Percentiles rank a stretch among this genome's conserved stretches.
Evolutionary conservation across 108 stramenopile genomes (phyloP).

Genomic region (Bacterosira constricta): DNA sequence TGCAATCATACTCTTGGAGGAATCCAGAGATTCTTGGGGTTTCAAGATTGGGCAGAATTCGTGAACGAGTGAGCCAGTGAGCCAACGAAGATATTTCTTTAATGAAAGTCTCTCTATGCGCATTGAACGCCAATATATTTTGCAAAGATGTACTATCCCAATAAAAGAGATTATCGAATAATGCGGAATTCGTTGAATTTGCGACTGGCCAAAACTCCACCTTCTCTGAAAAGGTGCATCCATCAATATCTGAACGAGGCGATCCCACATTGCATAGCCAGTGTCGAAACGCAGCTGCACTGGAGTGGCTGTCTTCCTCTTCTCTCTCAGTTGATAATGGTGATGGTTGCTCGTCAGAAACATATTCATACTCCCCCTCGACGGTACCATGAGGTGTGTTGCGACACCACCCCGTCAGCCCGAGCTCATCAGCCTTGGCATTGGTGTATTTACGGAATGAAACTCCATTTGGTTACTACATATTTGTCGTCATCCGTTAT

Average conservation of each 20-base stretch:
- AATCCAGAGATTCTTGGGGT: too few species aligned
- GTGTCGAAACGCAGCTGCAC: neutral
- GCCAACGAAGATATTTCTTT: too few species aligned
- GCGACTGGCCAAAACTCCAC: neutral
- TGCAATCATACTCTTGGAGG: too few species aligned
- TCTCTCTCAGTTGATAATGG: neutral
- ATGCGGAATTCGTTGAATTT: neutral
- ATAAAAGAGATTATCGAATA: conserved; percentile 3
- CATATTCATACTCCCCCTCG: conserved; percentile 14
- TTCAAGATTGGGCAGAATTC: too few species aligned
- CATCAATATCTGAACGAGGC: conserved; percentile 6
- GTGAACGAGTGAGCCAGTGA: too few species aligned
- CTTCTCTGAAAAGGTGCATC: conserved; percentile 3
- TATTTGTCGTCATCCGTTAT: too few species aligned
- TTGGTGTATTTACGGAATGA: conserved; percentile 16
- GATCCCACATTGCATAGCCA: conserved; percentile 12
- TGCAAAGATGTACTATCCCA: too few species aligned
- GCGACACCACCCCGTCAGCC: conserved; percentile 12
- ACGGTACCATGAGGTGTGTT: conserved; percentile 12
- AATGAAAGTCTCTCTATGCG: too few species aligned
- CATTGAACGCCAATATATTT: too few species aligned
- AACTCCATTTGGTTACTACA: conserved; percentile 1
- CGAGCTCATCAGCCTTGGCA: conserved; percentile 6
- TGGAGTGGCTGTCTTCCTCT: too few species aligned
- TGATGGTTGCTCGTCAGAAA: neutral